Percentiles rank a stretch among this genome's conserved stretches.
These are phyloP conservation scores for Fraxinus sp. DNA, from an alignment of 305 asterid genomes.

Conservation along the genomic window DNA sequence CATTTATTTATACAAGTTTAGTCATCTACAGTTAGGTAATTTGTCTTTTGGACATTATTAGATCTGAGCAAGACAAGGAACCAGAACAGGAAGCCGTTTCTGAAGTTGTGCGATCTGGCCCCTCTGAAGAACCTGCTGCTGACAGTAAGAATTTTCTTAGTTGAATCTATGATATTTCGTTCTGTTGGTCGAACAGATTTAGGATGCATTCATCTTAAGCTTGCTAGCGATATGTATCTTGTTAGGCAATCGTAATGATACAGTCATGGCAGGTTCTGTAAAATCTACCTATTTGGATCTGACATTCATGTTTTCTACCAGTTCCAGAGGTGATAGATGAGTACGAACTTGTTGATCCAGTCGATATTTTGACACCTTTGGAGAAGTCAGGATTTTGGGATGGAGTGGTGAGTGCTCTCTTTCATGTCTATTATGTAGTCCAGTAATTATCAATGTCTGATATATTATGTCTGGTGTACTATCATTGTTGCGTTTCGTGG, in stretches of 20 bases:
- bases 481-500: neutral
- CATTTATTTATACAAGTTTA: neutral
- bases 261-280: conserved; percentile 10
- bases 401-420: conserved; percentile 76
- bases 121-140: conserved; percentile 67
- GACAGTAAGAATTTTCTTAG: conserved; percentile 54
- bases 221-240: conserved; percentile 8
- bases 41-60: conserved; percentile 30
- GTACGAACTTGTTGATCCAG: conserved; percentile 97
- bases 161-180: neutral
- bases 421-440: conserved; percentile 14
- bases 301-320: conserved; percentile 42
- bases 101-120: conserved; percentile 60
- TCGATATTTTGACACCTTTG: conserved; percentile 87
- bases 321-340: conserved; percentile 97
- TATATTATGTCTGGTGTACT: conserved; percentile 19
- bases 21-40: neutral
- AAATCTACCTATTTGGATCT: conserved; percentile 25
- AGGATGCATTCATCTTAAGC: conserved; percentile 13
- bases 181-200: conserved; percentile 4
- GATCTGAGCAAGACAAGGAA: conserved; percentile 99
- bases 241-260: conserved; percentile 16
- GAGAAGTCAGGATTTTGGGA: conserved; percentile 99
- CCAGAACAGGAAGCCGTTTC: conserved; percentile 77
- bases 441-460: neutral